Conservation (phyloP, 306 rosid species). For the Cicer bijugum region DNA sequence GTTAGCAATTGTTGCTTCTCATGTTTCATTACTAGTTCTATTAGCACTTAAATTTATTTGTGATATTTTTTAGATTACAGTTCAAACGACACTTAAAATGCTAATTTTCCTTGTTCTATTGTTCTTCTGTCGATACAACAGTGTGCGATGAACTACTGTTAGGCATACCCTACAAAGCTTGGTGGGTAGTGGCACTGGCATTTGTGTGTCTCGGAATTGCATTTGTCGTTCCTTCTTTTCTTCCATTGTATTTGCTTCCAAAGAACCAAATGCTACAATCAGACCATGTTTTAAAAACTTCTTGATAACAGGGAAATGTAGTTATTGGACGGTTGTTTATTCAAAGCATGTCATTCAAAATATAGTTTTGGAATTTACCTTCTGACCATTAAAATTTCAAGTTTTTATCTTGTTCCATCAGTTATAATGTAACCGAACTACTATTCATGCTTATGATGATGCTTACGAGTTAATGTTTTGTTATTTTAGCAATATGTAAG, state of each 20-base stretch:
- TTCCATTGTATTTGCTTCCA: constrained; percentile 63
- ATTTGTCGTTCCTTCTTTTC: constrained; percentile 60
- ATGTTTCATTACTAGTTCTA: constrained; percentile 12
- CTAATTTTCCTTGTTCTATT: background rate
- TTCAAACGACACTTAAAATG: background rate
- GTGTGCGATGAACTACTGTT: constrained; percentile 79
- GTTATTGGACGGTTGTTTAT: constrained; percentile 19
- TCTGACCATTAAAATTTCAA: constrained; percentile 1
- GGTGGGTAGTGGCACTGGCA: constrained; percentile 77
- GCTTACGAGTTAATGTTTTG: background rate
- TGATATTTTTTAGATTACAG: background rate
- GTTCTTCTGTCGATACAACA: constrained; percentile 43
- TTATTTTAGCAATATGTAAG: constrained; percentile 1
- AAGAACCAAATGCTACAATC: constrained; percentile 42
- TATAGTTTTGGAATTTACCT: constrained; percentile 20
- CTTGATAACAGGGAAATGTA: constrained; percentile 41
- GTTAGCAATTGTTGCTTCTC: background rate
- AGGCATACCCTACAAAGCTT: constrained; percentile 80
- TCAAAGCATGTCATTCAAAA: constrained; percentile 14
- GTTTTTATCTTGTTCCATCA: constrained; percentile 2
- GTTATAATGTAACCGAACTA: constrained; percentile 29
- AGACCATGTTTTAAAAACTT: constrained; percentile 54
- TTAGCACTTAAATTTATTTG: background rate
- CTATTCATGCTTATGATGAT: constrained; percentile 2
- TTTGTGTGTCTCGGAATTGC: constrained; percentile 68